These are phyloP conservation scores for Saturnispora hagleri DNA, from an alignment of 805 yeast species.

Conservation along the genomic window DNA sequence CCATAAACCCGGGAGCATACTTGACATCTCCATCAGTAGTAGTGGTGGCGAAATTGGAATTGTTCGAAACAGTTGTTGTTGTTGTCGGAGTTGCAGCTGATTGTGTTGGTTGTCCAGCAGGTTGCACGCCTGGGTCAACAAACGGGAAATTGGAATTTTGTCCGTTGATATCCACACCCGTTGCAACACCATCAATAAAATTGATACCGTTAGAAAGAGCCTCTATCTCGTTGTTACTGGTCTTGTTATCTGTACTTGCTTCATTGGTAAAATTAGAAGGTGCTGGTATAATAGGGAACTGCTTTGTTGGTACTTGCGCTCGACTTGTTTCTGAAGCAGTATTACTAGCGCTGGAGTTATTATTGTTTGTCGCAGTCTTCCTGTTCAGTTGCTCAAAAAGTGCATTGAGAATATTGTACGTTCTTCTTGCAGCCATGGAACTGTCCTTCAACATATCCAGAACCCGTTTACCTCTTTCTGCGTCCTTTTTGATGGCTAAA, in stretches of 20 bases:
- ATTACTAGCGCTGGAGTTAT: not conserved
- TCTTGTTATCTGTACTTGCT: not conserved
- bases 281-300: not conserved
- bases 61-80: not conserved
- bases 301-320: not conserved
- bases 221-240: constrained; percentile 3
- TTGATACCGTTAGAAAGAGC: constrained; percentile 22
- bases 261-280: not conserved
- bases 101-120: too few relatives aligned
- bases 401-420: constrained; percentile 71
- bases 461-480: constrained; percentile 72
- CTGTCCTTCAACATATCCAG: constrained; percentile 62
- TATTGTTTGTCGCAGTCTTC: constrained; percentile 41
- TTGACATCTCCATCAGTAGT: constrained; percentile 14
- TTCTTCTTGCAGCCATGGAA: constrained; percentile 70
- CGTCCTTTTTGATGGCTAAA: constrained; percentile 56
- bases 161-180: constrained; percentile 23
- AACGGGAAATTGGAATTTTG: not conserved
- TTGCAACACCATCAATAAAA: constrained; percentile 27
- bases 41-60: constrained; percentile 4
- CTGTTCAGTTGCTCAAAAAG: constrained; percentile 71
- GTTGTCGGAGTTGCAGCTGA: too few relatives aligned
- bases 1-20: constrained; percentile 77
- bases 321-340: not conserved
- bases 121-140: not conserved